Evolutionary conservation across 1,284 basidiomycete genomes (phyloP), one percentile per base, ranked within the genome.

Genomic region (Apiotrichum akiyoshidainum): DNA sequence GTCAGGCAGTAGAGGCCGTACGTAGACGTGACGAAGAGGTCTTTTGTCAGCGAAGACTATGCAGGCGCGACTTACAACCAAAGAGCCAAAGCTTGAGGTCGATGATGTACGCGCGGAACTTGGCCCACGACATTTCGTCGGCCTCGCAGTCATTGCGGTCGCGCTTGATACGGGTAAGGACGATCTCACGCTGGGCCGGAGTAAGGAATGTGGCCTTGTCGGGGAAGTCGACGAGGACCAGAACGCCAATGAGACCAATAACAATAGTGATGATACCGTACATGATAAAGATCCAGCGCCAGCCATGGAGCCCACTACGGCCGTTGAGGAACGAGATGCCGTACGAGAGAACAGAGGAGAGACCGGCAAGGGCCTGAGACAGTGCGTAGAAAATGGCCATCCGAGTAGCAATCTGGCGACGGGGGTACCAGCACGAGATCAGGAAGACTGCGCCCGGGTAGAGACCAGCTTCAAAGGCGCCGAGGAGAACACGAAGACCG

Each of bases 21-120:
- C 26, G 66, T 66, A 5, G 63, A 57, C 33, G 58, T 50, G 52
- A 68, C 63, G 66, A 80, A 78, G 66, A 76, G n/a, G n/a, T n/a
- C n/a, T n/a, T n/a, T n/a, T n/a, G n/a, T n/a, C n/a, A n/a, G n/a
- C n/a, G n/a, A n/a, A n/a, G n/a, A n/a, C n/a, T n/a, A n/a, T n/a
- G n/a, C n/a, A n/a, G n/a, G n/a, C n/a, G n/a, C n/a, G n/a, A n/a
- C n/a, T n/a, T 69, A 48, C 80, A 60, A 26, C 70, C 78, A 57
- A 76, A 81, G 4, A 68, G 61, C 79, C 80, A 81, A 19, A 80
- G 63, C 72, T 80, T 80, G 62, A 69, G 61, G 65, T 80, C 78
- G 12, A 26, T 13, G 17, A 73, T 48, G 65, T 80, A 78, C 45
- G 58, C 65, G 46, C 63, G 17, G 19, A 75, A 55, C 61, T 78